Evolutionary conservation across 2,329 filamentous ascomycete genomes (phyloP), one percentile per base, ranked within the genome.

Genomic region (Penicillium digitatum): DNA sequence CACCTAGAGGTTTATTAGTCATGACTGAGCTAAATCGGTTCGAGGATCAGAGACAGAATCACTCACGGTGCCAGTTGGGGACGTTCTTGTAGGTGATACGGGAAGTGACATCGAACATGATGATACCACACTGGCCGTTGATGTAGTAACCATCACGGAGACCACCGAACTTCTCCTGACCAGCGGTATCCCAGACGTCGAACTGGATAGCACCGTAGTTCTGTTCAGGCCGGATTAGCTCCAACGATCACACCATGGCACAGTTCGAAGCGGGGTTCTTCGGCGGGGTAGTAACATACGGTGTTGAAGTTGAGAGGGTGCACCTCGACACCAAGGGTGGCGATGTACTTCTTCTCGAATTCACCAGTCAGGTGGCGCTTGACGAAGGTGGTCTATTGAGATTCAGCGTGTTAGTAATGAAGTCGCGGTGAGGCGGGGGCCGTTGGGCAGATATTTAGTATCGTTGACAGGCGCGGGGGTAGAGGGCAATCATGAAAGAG

Each of bases 71-170:
- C 94, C 94, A 99, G 89, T 97, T 97, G 81, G 94, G 94, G 64
- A 99, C 94, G 83, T 99, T 99, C 89, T 99, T 99, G 88, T 99
- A 99, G 78, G 94, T 99, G 78, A 99, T 97, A 75, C 94, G 90
- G 68, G 93, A 96, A 63, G 94, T 97, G 66, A 99, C 93, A 79
- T 99, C 93, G 79, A 99, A 99, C 93, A 99, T 99, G 87, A 99
- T 97, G 83, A 99, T 96, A 82, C 94, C 93, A 79, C 93, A 97
- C 82, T 97, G 93, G 73, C 93, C 93, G 82, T 96, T 96, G 85
- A 99, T 99, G 84, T 99, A 99, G 87, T 99, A 99, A 69, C 93
- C 93, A 80, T 99, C 93, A 82, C 93, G 90, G 72, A 99, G 90
- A 84, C 93, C 93, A 79, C 93, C 93, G 67, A 99, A 99, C 86